Base-by-base conservation (phyloP, 306 rosid genomes). In the Prunus mira region DNA sequence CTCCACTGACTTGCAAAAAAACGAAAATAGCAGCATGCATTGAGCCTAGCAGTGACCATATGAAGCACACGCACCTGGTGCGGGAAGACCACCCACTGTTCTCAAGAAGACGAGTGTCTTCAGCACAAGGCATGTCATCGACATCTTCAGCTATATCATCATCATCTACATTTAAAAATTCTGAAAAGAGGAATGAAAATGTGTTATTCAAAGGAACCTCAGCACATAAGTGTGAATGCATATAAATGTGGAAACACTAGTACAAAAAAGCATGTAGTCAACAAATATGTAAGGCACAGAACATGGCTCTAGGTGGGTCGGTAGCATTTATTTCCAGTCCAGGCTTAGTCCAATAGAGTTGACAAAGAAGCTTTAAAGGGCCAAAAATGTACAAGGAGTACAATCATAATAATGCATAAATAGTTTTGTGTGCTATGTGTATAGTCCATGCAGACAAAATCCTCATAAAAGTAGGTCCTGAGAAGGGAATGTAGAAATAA, bases 41-140 rank as follows among this genome's bases (percentile, higher is more conserved):
- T 72, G 38, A 78, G 64, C 54, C 74, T 64, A 81, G 77, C 27
- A 45, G 14, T 19, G 19, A 58, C 17, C 45, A 41, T 62, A 17
- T 19, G 38, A 57, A 19, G 65, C 14, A 71, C 73, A 79, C 89
- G 76, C 20, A 89, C 99, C 99, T 91, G 85, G 98, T 93, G 38
- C 99, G 96, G 69, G 97, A 96, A 82, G 99, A 96, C 99, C 99
- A 96, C 81, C 99, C 99, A 57, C 88, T 91, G 83, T 92, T 92
- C 71, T 95, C 99, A 57, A 89, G 82, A 76, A 84, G 74, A 78
- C 76, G 78, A 52, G 89, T 65, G 67, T 93, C 99, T 84, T 85
- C 97, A 34, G 88, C 84, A 77, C 73, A 47, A 49, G 87, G 87
- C 57, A 78, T 76, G 65, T 90, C 93, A 69, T 87, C 96, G 0